Evolutionary conservation across 371 early-diverging fungal genomes (phyloP), one percentile per base, ranked within the genome.

Genomic region (Mucor mucedo): DNA sequence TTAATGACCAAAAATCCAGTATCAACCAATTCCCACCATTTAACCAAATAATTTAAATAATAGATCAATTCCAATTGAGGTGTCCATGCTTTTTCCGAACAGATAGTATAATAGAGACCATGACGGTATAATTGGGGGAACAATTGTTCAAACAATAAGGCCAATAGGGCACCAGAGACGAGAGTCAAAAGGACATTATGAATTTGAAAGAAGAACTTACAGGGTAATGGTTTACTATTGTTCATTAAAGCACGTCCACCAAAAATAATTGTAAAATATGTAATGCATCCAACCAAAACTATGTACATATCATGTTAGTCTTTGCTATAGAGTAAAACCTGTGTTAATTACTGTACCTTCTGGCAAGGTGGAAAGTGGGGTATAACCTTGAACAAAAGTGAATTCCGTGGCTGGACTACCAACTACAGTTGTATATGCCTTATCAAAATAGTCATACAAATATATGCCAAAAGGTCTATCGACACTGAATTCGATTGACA

Each of bases 141-240:
- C 21, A 90, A 60, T 69, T 91, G 89, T 75, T 91, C 92, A 62
- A 88, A 70, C 57, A 90, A 85, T 41, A 87, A 71, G 28, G 82
- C 59, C 41, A 91, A 73, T 48, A 93, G 68, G 3, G 79, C 71
- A 28, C 78, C 82, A 29, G 91, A 91, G 29, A 82, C 79, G 1
- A 83, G 45, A 11, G 89, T 88, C 70, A 93, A 78, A 58, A 88
- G 47, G 30, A 89, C 69, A 76, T 93, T 93, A 80, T 93, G 93
- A 50, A 86, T 39, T 65, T 88, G 85, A 59, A 90, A 89, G 16
- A 87, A 58, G 55, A 75, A 63, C 68, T 84, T 84, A 60, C 89
- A 78, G 61, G 83, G 83, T 59, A 90, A 81, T 40, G 88, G 86
- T 55, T 84, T 77, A 38, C 71, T 70, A 60, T 75, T 72, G 33